These are phyloP conservation scores for Talaromyces wortmannii DNA, from an alignment of 495 filamentous ascomycete genomes.

Conservation along the genomic window DNA sequence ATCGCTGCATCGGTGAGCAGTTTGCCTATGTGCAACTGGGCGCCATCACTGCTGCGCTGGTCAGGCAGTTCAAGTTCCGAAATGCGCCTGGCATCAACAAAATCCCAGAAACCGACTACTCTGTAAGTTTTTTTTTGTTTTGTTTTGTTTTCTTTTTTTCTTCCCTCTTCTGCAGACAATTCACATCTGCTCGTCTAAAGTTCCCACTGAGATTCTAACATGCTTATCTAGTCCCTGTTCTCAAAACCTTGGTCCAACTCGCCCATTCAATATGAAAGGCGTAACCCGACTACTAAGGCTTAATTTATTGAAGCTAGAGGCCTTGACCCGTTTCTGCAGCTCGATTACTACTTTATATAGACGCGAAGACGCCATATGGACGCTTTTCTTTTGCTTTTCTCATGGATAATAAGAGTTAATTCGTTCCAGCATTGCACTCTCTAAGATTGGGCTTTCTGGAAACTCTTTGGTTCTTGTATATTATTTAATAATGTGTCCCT, in stretches of 20 bases:
- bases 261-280: slow-evolving; percentile 31
- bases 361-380: neutral
- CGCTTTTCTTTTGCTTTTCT: neutral
- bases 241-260: slow-evolving; percentile 41
- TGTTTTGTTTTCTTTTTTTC: slow-evolving; percentile 14
- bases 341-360: neutral
- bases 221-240: slow-evolving; percentile 34
- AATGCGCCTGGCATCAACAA: slow-evolving; percentile 62
- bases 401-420: neutral
- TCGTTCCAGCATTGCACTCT: neutral
- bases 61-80: slow-evolving; percentile 66
- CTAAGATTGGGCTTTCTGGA: neutral
- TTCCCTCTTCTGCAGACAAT: neutral
- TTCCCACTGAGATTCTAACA: neutral
- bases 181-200: no score
- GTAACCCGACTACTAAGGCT: slow-evolving; percentile 1
- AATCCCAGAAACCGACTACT: slow-evolving; percentile 80
- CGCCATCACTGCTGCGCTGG: slow-evolving; percentile 74
- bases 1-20: slow-evolving; percentile 94
- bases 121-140: slow-evolving; percentile 42
- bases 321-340: neutral
- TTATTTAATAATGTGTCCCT: neutral
- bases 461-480: neutral
- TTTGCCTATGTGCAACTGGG: slow-evolving; percentile 91
- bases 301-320: neutral